Evolutionary conservation across 1,284 basidiomycete species (phyloP).

Genomic region (Ustilago hordei): DNA sequence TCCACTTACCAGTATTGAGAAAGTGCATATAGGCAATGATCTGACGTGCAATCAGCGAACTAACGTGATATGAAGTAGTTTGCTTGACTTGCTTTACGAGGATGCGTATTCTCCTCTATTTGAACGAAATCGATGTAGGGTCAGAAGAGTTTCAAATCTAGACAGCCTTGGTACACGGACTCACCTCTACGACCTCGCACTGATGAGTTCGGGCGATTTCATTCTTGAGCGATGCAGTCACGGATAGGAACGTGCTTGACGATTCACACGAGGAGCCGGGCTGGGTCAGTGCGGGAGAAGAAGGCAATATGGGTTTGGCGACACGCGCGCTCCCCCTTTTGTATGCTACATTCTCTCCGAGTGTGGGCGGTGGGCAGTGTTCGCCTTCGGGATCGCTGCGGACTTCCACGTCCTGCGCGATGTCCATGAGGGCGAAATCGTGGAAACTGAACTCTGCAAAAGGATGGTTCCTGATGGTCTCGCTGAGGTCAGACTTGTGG

Average conservation of each 20-base stretch:
- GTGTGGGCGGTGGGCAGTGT: not conserved
- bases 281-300: not conserved
- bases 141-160: too few species aligned
- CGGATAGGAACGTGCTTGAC: conserved; percentile 13
- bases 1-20: conserved; percentile 23
- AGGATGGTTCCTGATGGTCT: conserved; percentile 5
- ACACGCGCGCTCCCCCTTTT: not conserved
- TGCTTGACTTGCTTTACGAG: conserved; percentile 6
- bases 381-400: not conserved
- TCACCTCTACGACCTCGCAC: conserved; percentile 20
- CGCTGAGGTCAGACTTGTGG: conserved; percentile 7
- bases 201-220: conserved; percentile 1
- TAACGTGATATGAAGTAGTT: conserved; percentile 11
- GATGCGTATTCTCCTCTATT: conserved; percentile 7
- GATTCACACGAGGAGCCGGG: conserved; percentile 7
- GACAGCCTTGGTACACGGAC: not conserved
- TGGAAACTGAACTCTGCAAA: conserved; percentile 10
- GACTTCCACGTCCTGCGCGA: not conserved
- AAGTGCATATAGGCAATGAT: conserved; percentile 26
- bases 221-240: conserved; percentile 14
- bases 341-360: not conserved
- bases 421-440: not conserved
- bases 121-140: not conserved
- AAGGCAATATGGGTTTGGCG: not conserved
- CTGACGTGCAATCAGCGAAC: conserved; percentile 18